Evolutionary conservation across 306 rosid species (phyloP), one percentile per base, ranked within the genome.

Genomic region (Cyclanthera cordifolia): DNA sequence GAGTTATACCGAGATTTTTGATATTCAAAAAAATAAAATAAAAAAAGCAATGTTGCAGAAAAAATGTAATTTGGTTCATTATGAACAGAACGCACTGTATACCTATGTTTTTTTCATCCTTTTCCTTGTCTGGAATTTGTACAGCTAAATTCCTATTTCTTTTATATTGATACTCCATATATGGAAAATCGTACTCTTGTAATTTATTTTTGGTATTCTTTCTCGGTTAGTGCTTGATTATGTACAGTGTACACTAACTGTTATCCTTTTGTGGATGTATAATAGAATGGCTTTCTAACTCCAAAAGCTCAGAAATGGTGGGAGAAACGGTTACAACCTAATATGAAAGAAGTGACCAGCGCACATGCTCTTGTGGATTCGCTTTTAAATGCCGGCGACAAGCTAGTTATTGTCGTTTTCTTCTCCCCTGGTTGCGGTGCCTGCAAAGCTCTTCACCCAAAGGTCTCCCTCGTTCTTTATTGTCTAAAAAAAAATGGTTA

Each of bases 361-460:
- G 93, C 95, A 3, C 74, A 89, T 51, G 93, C 89, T 50, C 83
- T 89, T 28, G 98, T 87, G 24, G 96, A 92, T 21, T 84, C 96
- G n/a, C 80, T 92, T 8, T 69, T 64, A 68, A 81, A 72, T 16
- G 96, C 96, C 1, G 96, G 90, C 58, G 96, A 92, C 80, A 83
- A 81, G 52, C 86, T 92, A 7, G 90, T 92, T 10, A 74, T 89
- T 25, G 85, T 92, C 61, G 95, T 83, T 79, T 92, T 92, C 82
- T 89, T 84, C 83, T 89, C 95, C 74, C 98, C 96, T 52, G 95
- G 92, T 48, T 92, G 98, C 70, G 95, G 97, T 73, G 97, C 95
- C 56, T 92, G 97, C 93, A 92, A 70, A 73, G 93, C 96, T 68
- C 93, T 92, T 76, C 90, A 92, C 60, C 97, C 96, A 46, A 92